Conservation (phyloP, 345 rosid genomes). For the Litchi chinensis region DNA sequence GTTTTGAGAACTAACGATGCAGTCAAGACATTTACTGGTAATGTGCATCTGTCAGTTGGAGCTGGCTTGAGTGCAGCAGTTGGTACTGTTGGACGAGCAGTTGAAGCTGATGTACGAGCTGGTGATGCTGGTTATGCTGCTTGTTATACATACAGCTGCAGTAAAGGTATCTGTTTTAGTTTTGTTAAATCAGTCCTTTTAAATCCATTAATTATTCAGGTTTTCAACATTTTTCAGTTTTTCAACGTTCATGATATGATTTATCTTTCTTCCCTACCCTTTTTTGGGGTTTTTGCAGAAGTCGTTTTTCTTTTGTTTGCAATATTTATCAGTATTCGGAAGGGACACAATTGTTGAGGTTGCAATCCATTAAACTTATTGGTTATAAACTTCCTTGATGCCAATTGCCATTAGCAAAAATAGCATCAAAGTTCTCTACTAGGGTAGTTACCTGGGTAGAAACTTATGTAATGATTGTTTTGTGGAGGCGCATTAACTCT, state of each 20-base stretch:
- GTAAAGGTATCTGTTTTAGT: constrained; percentile 67
- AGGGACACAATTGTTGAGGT: neutral
- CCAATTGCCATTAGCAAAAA: neutral
- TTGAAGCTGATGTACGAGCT: constrained; percentile 88
- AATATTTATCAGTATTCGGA: neutral
- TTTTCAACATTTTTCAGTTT: neutral
- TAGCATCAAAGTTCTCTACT: neutral
- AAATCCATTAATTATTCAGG: neutral
- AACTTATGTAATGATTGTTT: neutral
- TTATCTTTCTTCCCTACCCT: neutral
- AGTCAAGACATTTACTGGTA: constrained; percentile 79
- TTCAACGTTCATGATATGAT: neutral
- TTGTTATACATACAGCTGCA: constrained; percentile 96
- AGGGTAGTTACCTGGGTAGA: neutral
- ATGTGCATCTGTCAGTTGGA: constrained; percentile 82
- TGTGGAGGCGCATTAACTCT: neutral
- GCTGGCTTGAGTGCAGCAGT: constrained; percentile 96
- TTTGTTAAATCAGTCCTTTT: neutral
- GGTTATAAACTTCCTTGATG: neutral
- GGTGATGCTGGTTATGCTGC: constrained; percentile 96
- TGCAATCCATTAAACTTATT: neutral
- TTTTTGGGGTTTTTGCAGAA: neutral
- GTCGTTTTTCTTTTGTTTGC: neutral
- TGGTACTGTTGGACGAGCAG: constrained; percentile 76
- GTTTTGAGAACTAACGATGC: constrained; percentile 85